A percentile compares a stretch with the other conserved stretches of the same genome.
Evolutionary conservation across 768 basidiomycete genomes (phyloP).

Genomic region (Hygrophorus pudorinus): DNA sequence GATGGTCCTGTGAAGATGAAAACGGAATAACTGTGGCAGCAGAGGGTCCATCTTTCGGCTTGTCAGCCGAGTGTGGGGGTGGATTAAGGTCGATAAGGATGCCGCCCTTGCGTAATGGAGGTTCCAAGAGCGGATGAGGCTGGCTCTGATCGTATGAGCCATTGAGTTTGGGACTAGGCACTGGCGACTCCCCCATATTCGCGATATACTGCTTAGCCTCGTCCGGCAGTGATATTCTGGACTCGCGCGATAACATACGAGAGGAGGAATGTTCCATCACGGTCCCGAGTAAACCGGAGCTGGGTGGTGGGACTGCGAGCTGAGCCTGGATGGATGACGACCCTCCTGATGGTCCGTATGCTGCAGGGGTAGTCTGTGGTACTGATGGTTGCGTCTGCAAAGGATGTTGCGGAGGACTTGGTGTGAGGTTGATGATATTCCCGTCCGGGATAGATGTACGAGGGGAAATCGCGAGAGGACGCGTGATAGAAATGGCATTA

Average conservation of each 20-base stretch:
- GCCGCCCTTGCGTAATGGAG: neutral
- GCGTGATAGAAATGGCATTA: too few relatives aligned
- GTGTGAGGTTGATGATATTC: neutral
- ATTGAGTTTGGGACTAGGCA: conserved; percentile 39
- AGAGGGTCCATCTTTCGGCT: neutral
- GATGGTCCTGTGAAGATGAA: neutral
- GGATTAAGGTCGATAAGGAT: neutral
- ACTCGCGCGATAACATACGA: conserved; percentile 38
- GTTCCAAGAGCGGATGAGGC: neutral
- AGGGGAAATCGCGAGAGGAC: neutral
- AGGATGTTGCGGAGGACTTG: neutral
- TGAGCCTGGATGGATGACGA: conserved; percentile 2
- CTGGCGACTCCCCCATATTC: conserved; percentile 56
- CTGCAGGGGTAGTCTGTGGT: neutral
- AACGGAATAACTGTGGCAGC: neutral
- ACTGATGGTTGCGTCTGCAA: neutral
- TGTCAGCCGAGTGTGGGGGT: neutral
- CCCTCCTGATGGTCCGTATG: neutral
- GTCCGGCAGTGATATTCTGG: conserved; percentile 62
- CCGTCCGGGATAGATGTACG: neutral
- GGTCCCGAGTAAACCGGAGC: too few relatives aligned
- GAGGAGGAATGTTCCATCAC: conserved; percentile 10
- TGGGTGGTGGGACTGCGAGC: too few relatives aligned
- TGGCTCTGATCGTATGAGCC: conserved; percentile 16
- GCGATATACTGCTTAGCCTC: conserved; percentile 68